These are phyloP conservation scores for Termitomyces sp. DNA, from an alignment of 768 basidiomycete species.

Conservation along the genomic window DNA sequence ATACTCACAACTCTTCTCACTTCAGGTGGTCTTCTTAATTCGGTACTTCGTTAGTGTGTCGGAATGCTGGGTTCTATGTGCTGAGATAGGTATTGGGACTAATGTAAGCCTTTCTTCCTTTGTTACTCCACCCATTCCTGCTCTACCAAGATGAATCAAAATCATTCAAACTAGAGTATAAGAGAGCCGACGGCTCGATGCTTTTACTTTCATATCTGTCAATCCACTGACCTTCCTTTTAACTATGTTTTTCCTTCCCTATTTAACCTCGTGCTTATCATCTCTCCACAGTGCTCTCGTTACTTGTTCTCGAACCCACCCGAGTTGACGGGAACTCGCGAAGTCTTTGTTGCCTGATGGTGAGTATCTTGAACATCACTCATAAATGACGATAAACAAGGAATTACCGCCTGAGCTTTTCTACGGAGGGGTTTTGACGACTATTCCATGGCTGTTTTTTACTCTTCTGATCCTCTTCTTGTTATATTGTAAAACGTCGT, in stretches of 20 bases:
- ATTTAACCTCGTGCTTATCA: not conserved
- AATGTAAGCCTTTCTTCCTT: not conserved
- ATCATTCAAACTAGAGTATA: slow-evolving; percentile 90
- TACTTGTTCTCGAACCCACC: rapidly evolving
- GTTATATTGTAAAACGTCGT: not conserved
- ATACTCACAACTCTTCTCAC: not conserved
- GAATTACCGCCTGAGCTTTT: slow-evolving; percentile 83
- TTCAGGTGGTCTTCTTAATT: not conserved
- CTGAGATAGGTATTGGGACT: not conserved
- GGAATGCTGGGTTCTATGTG: not conserved
- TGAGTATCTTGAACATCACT: slow-evolving; percentile 25
- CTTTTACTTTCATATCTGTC: slow-evolving; percentile 50
- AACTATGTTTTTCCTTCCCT: not conserved
- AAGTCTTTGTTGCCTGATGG: slow-evolving; percentile 16
- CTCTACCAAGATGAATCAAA: slow-evolving; percentile 44
- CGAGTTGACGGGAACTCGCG: not conserved
- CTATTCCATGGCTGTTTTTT: slow-evolving; percentile 79
- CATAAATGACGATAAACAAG: slow-evolving; percentile 57
- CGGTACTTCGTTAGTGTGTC: not conserved
- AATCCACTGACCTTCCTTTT: slow-evolving; percentile 50
- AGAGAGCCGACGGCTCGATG: slow-evolving; percentile 73
- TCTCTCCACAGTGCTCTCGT: not conserved
- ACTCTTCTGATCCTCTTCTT: slow-evolving; percentile 45
- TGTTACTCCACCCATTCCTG: not conserved
- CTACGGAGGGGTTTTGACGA: slow-evolving; percentile 55